Base-by-base conservation (phyloP, 495 filamentous ascomycete genomes). In the Aspergillus sclerotioniger region DNA sequence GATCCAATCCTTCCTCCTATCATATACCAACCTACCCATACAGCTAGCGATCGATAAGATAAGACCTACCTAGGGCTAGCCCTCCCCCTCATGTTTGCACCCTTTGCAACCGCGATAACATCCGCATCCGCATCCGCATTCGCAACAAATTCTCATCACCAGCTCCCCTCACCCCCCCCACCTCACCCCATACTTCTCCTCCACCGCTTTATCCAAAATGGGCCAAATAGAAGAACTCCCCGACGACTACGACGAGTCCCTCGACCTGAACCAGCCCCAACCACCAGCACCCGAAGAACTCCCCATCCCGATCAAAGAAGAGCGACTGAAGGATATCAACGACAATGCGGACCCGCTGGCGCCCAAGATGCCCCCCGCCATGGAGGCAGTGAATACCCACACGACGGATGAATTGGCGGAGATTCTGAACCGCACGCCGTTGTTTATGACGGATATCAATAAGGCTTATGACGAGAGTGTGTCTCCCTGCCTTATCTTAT, bases 361-460 rank as follows among this genome's bases (percentile, higher is more conserved):
- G 17, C 72, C 71, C 10, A 64, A 73, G 21, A 64, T 90, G 19
- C 85, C 89, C 10, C 86, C 88, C 0, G 64, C 63, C 1, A 77
- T 87, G 75, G 83, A 83, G 4, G 77, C 82, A 39, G 73, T 84
- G 29, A 71, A 76, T 17, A 80, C 81, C 58, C 82, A 89, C 69
- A 84, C 86, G 3, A 77, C 83, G 1, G 87, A 90, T 37, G 88
- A 95, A 60, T 76, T 94, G 12, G 68, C 89, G 20, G 77, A 80
- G 21, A 87, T 91, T 62, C 78, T 96, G 71, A 92, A 91, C 67
- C 83, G 86, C 63, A 85, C 84, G 12, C 94, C 95, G 6, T 78
- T 98, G 29, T 98, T 98, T 77, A 98, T 98, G 94, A 97, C 90
- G 6, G 82, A 87, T 60, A 82, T 97, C 10, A 89, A 91, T 60